Percentiles rank a stretch among this genome's conserved stretches.
Conservation (phyloP, 1,139 yeast genomes). For the Geotrichum bryndzae region DNA sequence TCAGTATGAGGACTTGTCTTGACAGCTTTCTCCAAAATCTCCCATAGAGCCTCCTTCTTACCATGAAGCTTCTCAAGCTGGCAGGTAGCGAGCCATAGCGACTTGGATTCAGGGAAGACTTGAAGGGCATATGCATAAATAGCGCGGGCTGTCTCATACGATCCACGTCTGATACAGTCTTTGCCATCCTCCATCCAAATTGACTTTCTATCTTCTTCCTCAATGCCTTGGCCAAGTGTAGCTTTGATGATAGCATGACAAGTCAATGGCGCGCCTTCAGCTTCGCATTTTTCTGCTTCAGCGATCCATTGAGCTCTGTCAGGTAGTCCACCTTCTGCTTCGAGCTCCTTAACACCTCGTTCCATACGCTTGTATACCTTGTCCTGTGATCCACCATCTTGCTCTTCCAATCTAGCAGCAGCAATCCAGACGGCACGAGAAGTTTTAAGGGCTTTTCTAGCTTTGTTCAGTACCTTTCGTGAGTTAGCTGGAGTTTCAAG, state of each 20-base stretch:
- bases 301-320: conserved; percentile 43
- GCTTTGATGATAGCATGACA: conserved; percentile 36
- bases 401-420: conserved; percentile 68
- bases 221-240: conserved; percentile 32
- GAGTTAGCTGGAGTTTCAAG: conserved; percentile 47
- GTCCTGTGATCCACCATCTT: conserved; percentile 39
- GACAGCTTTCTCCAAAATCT: conserved; percentile 49
- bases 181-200: conserved; percentile 38
- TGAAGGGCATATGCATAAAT: conserved; percentile 47
- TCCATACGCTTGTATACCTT: conserved; percentile 44
- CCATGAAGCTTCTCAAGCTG: conserved; percentile 41
- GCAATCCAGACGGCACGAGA: conserved; percentile 64
- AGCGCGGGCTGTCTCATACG: conserved; percentile 40
- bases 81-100: conserved; percentile 53
- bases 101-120: conserved; percentile 44
- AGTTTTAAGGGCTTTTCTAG: conserved; percentile 46
- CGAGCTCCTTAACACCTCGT: conserved; percentile 48
- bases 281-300: conserved; percentile 42
- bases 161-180: conserved; percentile 29
- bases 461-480: conserved; percentile 49
- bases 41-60: conserved; percentile 38
- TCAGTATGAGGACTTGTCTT: conserved; percentile 45
- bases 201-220: conserved; percentile 28
- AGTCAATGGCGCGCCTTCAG: conserved; percentile 31
- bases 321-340: conserved; percentile 30